A percentile compares a stretch with the other conserved stretches of the same genome.
Conservation (phyloP, 2,329 filamentous ascomycete genomes). For the Fusarium euwallaceae region DNA sequence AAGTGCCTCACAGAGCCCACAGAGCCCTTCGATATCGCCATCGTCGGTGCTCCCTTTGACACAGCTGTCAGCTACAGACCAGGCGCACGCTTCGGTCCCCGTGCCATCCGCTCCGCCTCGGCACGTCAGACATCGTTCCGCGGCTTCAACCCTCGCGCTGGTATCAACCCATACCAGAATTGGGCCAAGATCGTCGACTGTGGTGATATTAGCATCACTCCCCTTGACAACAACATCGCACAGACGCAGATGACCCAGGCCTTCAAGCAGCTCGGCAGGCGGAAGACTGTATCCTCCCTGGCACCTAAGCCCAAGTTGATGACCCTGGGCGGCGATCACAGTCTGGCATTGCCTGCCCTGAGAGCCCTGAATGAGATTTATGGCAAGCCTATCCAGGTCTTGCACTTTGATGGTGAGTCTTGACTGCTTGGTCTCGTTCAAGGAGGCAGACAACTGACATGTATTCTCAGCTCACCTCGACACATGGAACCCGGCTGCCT, state of each 20-base stretch:
- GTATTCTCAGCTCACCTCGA: constrained; percentile 72
- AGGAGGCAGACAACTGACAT: background rate
- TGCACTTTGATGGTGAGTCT: constrained; percentile 75
- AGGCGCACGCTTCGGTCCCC: constrained; percentile 82
- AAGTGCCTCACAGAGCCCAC: constrained; percentile 77
- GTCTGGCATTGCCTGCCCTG: constrained; percentile 76
- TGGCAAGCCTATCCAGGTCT: constrained; percentile 73
- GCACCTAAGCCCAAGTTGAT: constrained; percentile 68
- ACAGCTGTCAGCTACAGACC: constrained; percentile 76
- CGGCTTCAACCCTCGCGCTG: constrained; percentile 83
- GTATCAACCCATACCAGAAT: constrained; percentile 85
- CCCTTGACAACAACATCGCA: constrained; percentile 87
- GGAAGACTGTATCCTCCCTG: constrained; percentile 54
- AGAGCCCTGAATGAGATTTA: constrained; percentile 74
- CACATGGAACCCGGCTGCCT: constrained; percentile 87
- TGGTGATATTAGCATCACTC: constrained; percentile 89
- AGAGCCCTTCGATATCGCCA: constrained; percentile 76
- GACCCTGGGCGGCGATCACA: constrained; percentile 81
- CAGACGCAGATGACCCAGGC: constrained; percentile 87
- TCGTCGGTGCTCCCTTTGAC: constrained; percentile 81
- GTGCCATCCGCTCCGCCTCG: constrained; percentile 87
- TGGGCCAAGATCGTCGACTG: constrained; percentile 90
- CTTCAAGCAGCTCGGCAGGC: constrained; percentile 74
- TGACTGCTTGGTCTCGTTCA: background rate
- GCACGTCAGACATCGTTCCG: constrained; percentile 83